Conservation (phyloP, 139 green algal genomes). For the Axilococcus clingmanii region DNA sequence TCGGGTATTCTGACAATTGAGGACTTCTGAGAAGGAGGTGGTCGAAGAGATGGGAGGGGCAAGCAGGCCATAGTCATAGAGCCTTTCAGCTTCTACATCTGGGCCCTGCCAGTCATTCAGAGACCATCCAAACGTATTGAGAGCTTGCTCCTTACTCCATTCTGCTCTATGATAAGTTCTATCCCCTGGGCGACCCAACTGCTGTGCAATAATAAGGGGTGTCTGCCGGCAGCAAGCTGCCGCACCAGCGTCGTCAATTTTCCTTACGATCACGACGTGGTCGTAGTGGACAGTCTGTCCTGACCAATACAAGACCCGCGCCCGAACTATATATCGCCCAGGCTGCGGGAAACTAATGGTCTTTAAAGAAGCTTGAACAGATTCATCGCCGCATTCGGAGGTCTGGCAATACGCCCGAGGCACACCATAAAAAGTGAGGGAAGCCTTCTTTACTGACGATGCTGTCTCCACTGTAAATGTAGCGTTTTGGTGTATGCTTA, state of each 20-base stretch:
- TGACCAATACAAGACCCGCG: too few relatives aligned
- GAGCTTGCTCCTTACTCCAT: neutral
- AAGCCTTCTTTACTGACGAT: too few relatives aligned
- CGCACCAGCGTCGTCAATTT: neutral
- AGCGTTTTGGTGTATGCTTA: too few relatives aligned
- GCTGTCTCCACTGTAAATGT: too few relatives aligned
- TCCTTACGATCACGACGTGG: too few relatives aligned
- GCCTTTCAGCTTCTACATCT: conserved; percentile 51
- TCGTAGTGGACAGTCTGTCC: too few relatives aligned
- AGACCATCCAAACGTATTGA: conserved; percentile 12
- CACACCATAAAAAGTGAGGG: too few relatives aligned
- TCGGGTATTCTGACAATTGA: neutral
- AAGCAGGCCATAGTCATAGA: conserved; percentile 50
- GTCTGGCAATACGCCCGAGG: too few relatives aligned
- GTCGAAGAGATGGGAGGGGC: conserved; percentile 11
- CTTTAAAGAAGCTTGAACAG: too few relatives aligned
- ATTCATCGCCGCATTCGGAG: too few relatives aligned
- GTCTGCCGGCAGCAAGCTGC: neutral
- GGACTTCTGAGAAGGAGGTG: neutral
- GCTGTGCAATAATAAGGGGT: neutral
- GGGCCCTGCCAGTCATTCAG: conserved; percentile 19
- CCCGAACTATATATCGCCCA: too few relatives aligned
- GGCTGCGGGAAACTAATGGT: too few relatives aligned
- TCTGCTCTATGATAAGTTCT: conserved; percentile 17
- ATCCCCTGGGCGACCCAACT: conserved; percentile 32